Evolutionary conservation across 2,329 filamentous ascomycete genomes (phyloP), one percentile per base, ranked within the genome.

Genomic region (Neonectria ditissima): DNA sequence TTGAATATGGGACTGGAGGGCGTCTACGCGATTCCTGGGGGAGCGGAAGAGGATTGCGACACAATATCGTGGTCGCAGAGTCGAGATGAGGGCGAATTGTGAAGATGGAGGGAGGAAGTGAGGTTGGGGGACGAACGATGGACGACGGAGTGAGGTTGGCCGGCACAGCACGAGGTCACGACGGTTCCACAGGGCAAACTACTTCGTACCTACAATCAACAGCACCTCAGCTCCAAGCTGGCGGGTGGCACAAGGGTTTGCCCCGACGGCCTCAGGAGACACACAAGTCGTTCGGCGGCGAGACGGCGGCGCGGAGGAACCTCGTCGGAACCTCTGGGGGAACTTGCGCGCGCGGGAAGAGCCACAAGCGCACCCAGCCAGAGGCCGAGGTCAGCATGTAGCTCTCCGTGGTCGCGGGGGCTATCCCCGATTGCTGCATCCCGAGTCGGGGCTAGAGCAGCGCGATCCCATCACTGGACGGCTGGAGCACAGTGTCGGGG

Each of bases 81-180:
- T 59, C 37, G 50, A 55, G 56, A 57, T 20, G 53, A 51, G 43
- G 56, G 52, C 59, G 68, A 52, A 65, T 55, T 62, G 65, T 66
- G 69, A 55, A 43, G 59, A 55, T 59, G 59, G 47, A 59, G 43
- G 64, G 55, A 59, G 55, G 51, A 72, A 58, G 59, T 67, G 65
- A 66, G 57, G 70, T 59, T 65, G 67, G 63, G 37, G 58, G 66
- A 72, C 55, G 65, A 63, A 58, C 43, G 60, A 72, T 47, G 55
- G 61, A 62, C 59, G 69, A 71, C 52, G 59, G 53, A 70, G 62
- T 72, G 64, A 74, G 61, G 71, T 73, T 66, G 69, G 70, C 58
- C 61, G 59, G 51, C 61, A 66, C 53, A 60, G 69, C 70, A 74
- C 72, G 67, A 74, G 72, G 72, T 74, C 72, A 74, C 72, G 72